phyloP scores from a whole-genome alignment of 2,329 filamentous ascomycete genomes.

The Xylariales sp. region DNA sequence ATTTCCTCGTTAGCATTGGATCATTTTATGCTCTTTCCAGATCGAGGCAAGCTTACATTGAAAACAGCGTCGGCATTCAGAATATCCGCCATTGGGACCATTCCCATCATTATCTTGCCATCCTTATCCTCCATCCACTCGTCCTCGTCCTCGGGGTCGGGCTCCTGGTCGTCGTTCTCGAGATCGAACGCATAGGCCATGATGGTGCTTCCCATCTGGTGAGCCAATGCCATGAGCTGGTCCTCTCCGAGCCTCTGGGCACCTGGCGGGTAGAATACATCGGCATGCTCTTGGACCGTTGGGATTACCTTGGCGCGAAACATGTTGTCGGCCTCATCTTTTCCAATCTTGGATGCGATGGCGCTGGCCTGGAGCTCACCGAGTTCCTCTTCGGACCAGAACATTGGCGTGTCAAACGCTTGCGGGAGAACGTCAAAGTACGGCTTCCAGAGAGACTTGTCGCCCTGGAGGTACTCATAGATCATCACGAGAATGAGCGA shows the following conservation, averaged over 20 bases:
- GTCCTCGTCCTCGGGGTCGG: slow-evolving; percentile 56
- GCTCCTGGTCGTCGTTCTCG: slow-evolving; percentile 41
- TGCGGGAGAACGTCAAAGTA: slow-evolving; percentile 74
- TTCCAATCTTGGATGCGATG: slow-evolving; percentile 73
- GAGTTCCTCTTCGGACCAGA: slow-evolving; percentile 72
- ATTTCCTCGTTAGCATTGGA: no score
- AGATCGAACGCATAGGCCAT: slow-evolving; percentile 94
- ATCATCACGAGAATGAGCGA: slow-evolving; percentile 73
- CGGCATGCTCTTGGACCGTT: slow-evolving; percentile 38
- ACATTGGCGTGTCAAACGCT: slow-evolving; percentile 83
- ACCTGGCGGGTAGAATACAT: slow-evolving; percentile 39
- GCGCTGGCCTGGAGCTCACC: slow-evolving; percentile 71
- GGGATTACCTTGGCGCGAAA: slow-evolving; percentile 56
- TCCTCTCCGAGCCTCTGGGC: slow-evolving; percentile 33
- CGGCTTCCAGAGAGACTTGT: slow-evolving; percentile 64
- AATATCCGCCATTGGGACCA: slow-evolving; percentile 89
- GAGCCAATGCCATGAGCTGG: slow-evolving; percentile 51
- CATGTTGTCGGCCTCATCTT: slow-evolving; percentile 62
- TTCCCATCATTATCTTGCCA: slow-evolving; percentile 62
- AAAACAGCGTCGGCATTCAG: slow-evolving; percentile 86
- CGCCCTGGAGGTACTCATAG: slow-evolving; percentile 62
- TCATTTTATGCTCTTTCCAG: no score
- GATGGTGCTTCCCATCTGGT: slow-evolving; percentile 81
- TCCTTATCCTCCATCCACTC: slow-evolving; percentile 64
- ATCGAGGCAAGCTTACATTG: slow-evolving; percentile 53